Conservation (phyloP, 2,329 filamentous ascomycete species). For the Microcyclosporella mali region DNA sequence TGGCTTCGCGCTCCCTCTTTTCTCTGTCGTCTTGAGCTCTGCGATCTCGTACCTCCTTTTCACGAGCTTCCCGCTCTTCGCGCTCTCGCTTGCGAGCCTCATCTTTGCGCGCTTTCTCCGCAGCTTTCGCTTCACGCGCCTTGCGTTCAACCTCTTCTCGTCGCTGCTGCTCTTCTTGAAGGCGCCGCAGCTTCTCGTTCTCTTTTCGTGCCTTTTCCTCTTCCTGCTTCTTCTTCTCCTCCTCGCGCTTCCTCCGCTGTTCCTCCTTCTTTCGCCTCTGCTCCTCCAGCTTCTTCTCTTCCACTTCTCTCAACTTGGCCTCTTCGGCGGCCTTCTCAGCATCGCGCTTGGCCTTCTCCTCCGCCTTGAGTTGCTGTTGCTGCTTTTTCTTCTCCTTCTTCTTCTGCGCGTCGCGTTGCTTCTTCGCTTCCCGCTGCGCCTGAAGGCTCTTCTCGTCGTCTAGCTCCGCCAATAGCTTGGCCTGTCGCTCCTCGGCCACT, state of each 20-base stretch:
- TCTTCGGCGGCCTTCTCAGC: slow-evolving; percentile 87
- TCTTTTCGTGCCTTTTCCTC: slow-evolving; percentile 82
- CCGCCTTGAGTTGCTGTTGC: slow-evolving; percentile 82
- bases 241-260: slow-evolving; percentile 83
- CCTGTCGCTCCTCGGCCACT: slow-evolving; percentile 84
- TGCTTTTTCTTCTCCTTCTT: slow-evolving; percentile 88
- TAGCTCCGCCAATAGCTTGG: slow-evolving; percentile 83
- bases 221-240: slow-evolving; percentile 82
- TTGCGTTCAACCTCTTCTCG: slow-evolving; percentile 83
- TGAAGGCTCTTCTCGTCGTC: slow-evolving; percentile 75
- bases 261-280: slow-evolving; percentile 78
- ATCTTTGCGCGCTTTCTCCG: slow-evolving; percentile 70
- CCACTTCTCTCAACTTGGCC: slow-evolving; percentile 65
- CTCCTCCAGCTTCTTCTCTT: slow-evolving; percentile 74
- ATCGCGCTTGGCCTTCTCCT: slow-evolving; percentile 81
- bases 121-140: slow-evolving; percentile 69
- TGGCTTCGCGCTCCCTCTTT: slow-evolving; percentile 57
- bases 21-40: slow-evolving; percentile 53
- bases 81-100: slow-evolving; percentile 72
- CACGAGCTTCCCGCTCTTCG: slow-evolving; percentile 55
- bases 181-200: slow-evolving; percentile 69
- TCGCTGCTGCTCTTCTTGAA: slow-evolving; percentile 78
- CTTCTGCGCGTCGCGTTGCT: slow-evolving; percentile 87
- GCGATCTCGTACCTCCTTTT: slow-evolving; percentile 68
- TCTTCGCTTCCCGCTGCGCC: slow-evolving; percentile 80